Evolutionary conservation across 257 asterid species (phyloP).

Genomic region (Nicotiana undulata): DNA sequence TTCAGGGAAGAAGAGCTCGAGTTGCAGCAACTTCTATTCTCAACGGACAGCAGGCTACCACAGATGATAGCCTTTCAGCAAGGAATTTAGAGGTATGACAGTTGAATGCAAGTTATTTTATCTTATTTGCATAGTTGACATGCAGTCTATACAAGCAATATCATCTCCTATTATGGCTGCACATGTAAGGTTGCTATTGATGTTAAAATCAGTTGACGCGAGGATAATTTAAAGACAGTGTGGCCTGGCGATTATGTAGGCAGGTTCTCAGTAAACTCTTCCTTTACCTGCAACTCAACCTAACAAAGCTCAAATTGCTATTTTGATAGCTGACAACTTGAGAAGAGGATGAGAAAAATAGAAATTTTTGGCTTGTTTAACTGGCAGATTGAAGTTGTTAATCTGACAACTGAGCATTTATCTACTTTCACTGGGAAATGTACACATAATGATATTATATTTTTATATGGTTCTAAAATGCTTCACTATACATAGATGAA

Average conservation of each 20-base stretch:
- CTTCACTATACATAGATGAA: conserved; percentile 51
- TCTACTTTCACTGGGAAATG: not conserved
- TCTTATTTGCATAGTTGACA: not conserved
- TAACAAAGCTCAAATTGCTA: not conserved
- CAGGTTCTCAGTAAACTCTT: not conserved
- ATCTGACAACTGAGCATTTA: not conserved
- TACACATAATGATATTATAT: not conserved
- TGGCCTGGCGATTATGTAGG: not conserved
- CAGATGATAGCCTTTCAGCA: conserved; percentile 84
- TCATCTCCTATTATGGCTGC: not conserved
- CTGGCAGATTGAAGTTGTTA: not conserved
- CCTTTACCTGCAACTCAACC: not conserved
- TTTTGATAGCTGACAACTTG: not conserved
- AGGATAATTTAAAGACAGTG: not conserved
- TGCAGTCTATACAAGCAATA: not conserved
- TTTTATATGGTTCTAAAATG: conserved; percentile 7
- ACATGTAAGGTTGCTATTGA: not conserved
- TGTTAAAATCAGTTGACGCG: not conserved
- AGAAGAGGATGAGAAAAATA: not conserved
- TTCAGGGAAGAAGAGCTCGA: conserved; percentile 95
- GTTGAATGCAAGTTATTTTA: conserved; percentile 2
- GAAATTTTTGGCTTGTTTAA: not conserved
- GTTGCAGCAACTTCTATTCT: conserved; percentile 85
- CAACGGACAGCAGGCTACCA: conserved; percentile 66
- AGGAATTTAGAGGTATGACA: conserved; percentile 79